Conservation (phyloP, 1,284 basidiomycete genomes). For the Trametes versicolor region DNA sequence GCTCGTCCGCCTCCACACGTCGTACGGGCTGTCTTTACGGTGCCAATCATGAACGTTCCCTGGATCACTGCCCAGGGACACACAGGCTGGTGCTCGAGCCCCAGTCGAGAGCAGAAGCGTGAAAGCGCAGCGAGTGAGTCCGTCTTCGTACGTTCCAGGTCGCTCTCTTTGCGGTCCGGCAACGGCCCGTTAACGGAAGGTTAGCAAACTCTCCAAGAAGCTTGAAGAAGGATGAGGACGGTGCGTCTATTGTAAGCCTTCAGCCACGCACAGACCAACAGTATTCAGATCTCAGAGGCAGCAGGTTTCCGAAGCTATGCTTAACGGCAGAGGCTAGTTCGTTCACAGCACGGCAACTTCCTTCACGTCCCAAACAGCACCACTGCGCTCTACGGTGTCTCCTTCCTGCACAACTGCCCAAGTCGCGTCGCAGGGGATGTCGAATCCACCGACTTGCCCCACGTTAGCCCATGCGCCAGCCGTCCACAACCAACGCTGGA, state of each 20-base stretch:
- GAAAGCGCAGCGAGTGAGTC: background rate
- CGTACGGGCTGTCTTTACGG: background rate
- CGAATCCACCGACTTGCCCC: conserved; percentile 14
- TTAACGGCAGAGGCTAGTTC: no score
- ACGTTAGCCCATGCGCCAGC: conserved; percentile 18
- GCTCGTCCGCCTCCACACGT: background rate
- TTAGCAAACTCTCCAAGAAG: background rate
- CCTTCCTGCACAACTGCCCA: conserved; percentile 20
- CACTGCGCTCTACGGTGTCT: conserved; percentile 4
- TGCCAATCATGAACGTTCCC: background rate
- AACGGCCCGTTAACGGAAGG: background rate
- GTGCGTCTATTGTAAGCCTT: no score
- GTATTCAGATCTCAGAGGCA: no score
- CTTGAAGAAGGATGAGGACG: no score
- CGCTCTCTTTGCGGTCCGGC: conserved; percentile 2
- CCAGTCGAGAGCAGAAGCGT: conserved; percentile 16
- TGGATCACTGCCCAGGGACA: no score
- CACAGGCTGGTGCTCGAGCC: conserved; percentile 9
- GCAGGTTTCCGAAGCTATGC: no score
- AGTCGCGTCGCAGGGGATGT: conserved; percentile 26
- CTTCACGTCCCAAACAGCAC: conserved; percentile 16
- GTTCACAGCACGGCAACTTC: conserved; percentile 1
- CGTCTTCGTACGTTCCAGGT: background rate
- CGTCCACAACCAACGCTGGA: conserved; percentile 28
- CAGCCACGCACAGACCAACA: no score